These are phyloP conservation scores for Starmera stellimalicola DNA, from an alignment of 1,139 yeast species.

Conservation along the genomic window DNA sequence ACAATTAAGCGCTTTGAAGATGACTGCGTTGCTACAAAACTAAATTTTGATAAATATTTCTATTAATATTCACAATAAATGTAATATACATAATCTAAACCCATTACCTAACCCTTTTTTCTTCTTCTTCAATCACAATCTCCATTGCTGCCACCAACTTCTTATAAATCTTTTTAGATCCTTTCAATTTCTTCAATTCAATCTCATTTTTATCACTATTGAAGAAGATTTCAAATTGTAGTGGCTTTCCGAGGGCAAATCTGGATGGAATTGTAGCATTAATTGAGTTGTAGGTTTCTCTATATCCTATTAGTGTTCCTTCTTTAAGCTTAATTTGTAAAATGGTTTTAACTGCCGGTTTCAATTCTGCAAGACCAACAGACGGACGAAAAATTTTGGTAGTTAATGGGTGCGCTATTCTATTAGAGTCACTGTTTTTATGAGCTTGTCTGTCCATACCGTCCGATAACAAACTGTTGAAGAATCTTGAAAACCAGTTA, in stretches of 20 bases:
- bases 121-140: constrained; percentile 27
- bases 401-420: neutral
- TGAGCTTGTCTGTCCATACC: neutral
- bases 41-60: neutral
- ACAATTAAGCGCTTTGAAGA: too few relatives aligned
- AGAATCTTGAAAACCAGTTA: constrained; percentile 20
- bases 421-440: neutral
- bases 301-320: constrained; percentile 36
- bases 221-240: constrained; percentile 38
- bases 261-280: constrained; percentile 40
- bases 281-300: constrained; percentile 31
- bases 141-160: constrained; percentile 37
- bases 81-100: neutral
- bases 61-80: neutral
- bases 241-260: constrained; percentile 37
- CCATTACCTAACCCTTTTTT: constrained; percentile 2
- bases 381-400: constrained; percentile 9
- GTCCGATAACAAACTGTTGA: constrained; percentile 12
- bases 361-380: constrained; percentile 14
- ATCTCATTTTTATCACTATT: constrained; percentile 23
- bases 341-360: constrained; percentile 19
- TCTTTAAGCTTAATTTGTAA: constrained; percentile 40
- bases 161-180: constrained; percentile 46
- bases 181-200: constrained; percentile 41
- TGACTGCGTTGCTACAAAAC: too few relatives aligned